A percentile compares a stretch with the other conserved stretches of the same genome.
Evolutionary conservation across 305 asterid genomes (phyloP).

Genomic region (Fraxinus dipetala): DNA sequence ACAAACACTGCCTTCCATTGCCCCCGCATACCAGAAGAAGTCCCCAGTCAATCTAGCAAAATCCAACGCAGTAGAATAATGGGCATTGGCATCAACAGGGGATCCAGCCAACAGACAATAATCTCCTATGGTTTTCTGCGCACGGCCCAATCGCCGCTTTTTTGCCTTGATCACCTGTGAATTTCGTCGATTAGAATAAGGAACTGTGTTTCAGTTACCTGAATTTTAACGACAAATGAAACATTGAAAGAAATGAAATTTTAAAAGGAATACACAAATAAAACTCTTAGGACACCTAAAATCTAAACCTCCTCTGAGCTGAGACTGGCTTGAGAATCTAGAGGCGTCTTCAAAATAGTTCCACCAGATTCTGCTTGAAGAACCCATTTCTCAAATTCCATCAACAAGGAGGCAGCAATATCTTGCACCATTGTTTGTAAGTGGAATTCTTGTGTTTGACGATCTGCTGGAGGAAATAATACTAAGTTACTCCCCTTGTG

Average conservation of each 20-base stretch:
- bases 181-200: conserved; percentile 22
- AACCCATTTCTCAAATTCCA: conserved; percentile 98
- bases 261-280: conserved; percentile 25
- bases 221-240: conserved; percentile 5
- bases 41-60: conserved; percentile 95
- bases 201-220: conserved; percentile 19
- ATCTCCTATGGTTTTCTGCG: conserved; percentile 94
- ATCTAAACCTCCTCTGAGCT: conserved; percentile 99
- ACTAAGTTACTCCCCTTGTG: conserved; percentile 71
- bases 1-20: conserved; percentile 95
- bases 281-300: conserved; percentile 74
- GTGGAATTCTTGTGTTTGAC: conserved; percentile 89
- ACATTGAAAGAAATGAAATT: conserved; percentile 14
- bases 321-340: conserved; percentile 98
- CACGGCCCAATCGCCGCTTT: conserved; percentile 88
- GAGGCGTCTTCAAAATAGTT: conserved; percentile 91
- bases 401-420: conserved; percentile 85
- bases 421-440: conserved; percentile 97
- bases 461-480: conserved; percentile 92
- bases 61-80: conserved; percentile 82
- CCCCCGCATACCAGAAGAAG: conserved; percentile 98
- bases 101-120: conserved; percentile 95
- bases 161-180: conserved; percentile 91
- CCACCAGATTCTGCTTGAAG: conserved; percentile 91
- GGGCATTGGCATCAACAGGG: conserved; percentile 98